These are phyloP conservation scores for Oropetium thomaeum DNA, from an alignment of 176 grass and related monocot species.

Conservation along the genomic window DNA sequence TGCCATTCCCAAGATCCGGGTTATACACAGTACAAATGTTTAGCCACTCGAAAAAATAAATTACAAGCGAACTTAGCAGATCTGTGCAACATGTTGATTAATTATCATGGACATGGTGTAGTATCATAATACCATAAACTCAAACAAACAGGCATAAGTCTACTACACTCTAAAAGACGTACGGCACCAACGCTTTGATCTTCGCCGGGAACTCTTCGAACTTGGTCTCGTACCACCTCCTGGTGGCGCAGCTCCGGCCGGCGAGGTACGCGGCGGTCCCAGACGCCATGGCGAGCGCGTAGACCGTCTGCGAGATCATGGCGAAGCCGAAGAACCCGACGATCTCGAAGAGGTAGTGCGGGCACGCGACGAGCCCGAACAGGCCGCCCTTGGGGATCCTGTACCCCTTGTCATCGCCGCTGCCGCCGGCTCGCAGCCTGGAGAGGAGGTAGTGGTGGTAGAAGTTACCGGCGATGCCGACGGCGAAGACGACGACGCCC, in stretches of 20 bases:
- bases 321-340: conserved; percentile 52
- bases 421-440: background rate
- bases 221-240: conserved; percentile 71
- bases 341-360: conserved; percentile 90
- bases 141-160: no score
- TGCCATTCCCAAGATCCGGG: no score
- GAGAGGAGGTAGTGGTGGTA: conserved; percentile 78
- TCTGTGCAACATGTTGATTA: background rate
- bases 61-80: background rate
- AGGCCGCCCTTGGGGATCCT: conserved; percentile 68
- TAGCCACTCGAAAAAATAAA: no score
- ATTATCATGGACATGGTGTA: no score
- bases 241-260: conserved; percentile 70
- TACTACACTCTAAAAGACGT: conserved; percentile 33
- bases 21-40: no score
- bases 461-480: conserved; percentile 66
- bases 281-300: conserved; percentile 36
- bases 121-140: no score
- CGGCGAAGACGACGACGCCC: conserved; percentile 29
- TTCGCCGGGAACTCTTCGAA: conserved; percentile 47
- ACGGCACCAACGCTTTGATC: conserved; percentile 70
- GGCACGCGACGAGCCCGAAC: conserved; percentile 57
- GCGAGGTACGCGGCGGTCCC: conserved; percentile 56
- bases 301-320: conserved; percentile 64
- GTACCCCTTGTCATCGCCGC: conserved; percentile 29